Evolutionary conservation across 805 yeast species (phyloP), one percentile per base, ranked within the genome.

Genomic region (Brettanomyces sp.): DNA sequence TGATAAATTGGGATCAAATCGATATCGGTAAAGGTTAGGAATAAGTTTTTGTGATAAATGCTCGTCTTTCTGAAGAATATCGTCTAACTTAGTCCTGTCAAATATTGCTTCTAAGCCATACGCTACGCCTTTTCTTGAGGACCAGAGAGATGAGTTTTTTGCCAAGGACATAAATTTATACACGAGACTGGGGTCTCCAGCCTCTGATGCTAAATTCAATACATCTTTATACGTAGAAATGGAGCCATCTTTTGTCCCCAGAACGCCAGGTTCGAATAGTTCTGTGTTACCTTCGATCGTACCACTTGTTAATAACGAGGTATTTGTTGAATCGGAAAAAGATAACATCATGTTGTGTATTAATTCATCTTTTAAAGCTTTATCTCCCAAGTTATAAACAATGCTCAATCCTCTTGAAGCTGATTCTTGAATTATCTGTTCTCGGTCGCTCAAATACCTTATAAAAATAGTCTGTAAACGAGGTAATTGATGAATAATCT

Each of bases 91-190:
- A 0, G 90, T 72, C 55, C 85, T 86, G 2, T 95, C 82, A 60
- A 91, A 66, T 40, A 91, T 82, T 1, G 87, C 80, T 8, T 96
- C 91, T 35, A 91, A 69, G 0, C 98, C 97, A 67, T 86, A 91
- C 0, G 98, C 98, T 56, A 89, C 80, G 44, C 98, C 99, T 52
- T 85, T 86, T 59, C 95, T 72, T 0, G 96, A 85, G 0, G 95
- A 77, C 99, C 99, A 91, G 21, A 90, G 64, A 0, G 93, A 80
- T 0, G 96, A 86, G 44, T 82, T 82, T 51, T 86, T 82, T 0
- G 97, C 95, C 47, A 91, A 66, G 0, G 95, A 80, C 96, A 91
- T 88, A 60, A 91, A 91, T 58, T 88, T 86, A 64, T 91, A 91
- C 4, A 91, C 96, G 52, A 91, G 73, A 52, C 93, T 77, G 12